Evolutionary conservation across 2,329 filamentous ascomycete species (phyloP).

Genomic region (Ophiocordyceps robertsii): DNA sequence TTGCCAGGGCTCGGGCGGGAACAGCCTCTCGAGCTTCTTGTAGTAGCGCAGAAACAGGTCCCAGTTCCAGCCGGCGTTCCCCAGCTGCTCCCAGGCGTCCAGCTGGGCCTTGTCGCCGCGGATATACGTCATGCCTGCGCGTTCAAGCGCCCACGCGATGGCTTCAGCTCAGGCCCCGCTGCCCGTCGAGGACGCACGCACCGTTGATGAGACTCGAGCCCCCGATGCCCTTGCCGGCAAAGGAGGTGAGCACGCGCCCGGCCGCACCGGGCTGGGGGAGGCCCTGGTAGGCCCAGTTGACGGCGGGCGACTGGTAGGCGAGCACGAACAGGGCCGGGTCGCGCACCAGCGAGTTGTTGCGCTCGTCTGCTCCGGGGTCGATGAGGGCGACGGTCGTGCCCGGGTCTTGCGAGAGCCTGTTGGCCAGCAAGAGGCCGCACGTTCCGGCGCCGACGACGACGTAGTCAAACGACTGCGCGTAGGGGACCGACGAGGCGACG

Average conservation of each 20-base stretch:
- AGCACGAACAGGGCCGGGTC: slow-evolving; percentile 11
- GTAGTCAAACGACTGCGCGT: slow-evolving; percentile 17
- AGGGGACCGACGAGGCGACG: too few relatives aligned
- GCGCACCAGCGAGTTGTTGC: slow-evolving; percentile 18
- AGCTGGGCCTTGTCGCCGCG: slow-evolving; percentile 27
- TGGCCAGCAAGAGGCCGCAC: slow-evolving; percentile 21
- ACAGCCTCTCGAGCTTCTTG: slow-evolving; percentile 25
- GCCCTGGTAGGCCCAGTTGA: slow-evolving; percentile 22
- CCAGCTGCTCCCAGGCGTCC: slow-evolving; percentile 28
- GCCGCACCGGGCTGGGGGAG: slow-evolving; percentile 15
- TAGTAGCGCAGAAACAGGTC: slow-evolving; percentile 30
- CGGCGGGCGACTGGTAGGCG: not conserved
- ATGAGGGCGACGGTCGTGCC: slow-evolving; percentile 19
- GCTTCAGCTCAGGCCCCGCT: too few relatives aligned
- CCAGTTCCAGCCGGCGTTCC: slow-evolving; percentile 32
- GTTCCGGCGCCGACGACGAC: slow-evolving; percentile 24
- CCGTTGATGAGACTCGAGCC: slow-evolving; percentile 27
- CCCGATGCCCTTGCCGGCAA: slow-evolving; percentile 23
- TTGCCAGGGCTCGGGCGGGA: slow-evolving; percentile 19
- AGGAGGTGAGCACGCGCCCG: slow-evolving; percentile 18
- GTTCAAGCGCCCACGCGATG: too few relatives aligned
- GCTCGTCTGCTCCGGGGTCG: slow-evolving; percentile 22
- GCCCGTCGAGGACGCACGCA: slow-evolving; percentile 5
- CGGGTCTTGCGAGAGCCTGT: slow-evolving; percentile 20
- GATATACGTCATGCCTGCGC: slow-evolving; percentile 29